A percentile compares a stretch with the other conserved stretches of the same genome.
phyloP scores from a whole-genome alignment of 768 basidiomycete species.

The Mycena floridula region DNA sequence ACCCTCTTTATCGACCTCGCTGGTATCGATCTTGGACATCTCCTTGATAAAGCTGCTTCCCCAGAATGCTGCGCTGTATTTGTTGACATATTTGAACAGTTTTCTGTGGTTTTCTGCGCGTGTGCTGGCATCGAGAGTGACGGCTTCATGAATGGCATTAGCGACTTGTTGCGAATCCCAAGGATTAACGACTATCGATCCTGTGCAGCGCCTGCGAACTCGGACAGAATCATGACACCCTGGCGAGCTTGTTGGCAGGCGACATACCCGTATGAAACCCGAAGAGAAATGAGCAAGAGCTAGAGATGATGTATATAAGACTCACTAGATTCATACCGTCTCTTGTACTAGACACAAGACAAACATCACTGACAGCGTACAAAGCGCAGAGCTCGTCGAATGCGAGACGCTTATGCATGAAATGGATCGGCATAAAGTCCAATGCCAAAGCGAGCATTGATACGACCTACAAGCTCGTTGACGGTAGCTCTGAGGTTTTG shows the following conservation, averaged over 20 bases:
- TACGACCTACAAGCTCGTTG: slow-evolving; percentile 96
- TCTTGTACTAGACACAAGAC: slow-evolving; percentile 88
- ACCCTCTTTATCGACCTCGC: slow-evolving; percentile 29
- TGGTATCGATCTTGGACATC: slow-evolving; percentile 57
- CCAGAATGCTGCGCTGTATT: slow-evolving; percentile 92
- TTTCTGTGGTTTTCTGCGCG: slow-evolving; percentile 94
- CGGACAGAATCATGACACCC: slow-evolving; percentile 96
- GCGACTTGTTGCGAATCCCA: slow-evolving; percentile 99
- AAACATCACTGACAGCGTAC: slow-evolving; percentile 95
- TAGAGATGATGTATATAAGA: slow-evolving; percentile 3
- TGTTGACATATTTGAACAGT: slow-evolving; percentile 93
- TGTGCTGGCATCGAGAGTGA: slow-evolving; percentile 77
- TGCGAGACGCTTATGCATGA: slow-evolving; percentile 92
- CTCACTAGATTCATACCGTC: slow-evolving; percentile 97
- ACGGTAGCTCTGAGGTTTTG: slow-evolving; percentile 94
- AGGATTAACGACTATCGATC: slow-evolving; percentile 95
- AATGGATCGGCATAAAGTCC: slow-evolving; percentile 99
- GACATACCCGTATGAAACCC: slow-evolving; percentile 99
- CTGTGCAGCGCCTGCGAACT: slow-evolving; percentile 99
- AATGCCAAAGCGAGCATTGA: slow-evolving; percentile 98
- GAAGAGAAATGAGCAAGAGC: slow-evolving; percentile 4
- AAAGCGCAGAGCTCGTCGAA: slow-evolving; percentile 98
- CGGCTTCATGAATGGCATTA: slow-evolving; percentile 92
- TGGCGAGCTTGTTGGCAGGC: slow-evolving; percentile 90
- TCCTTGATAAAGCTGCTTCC: slow-evolving; percentile 86